Evolutionary conservation across 1,284 basidiomycete genomes (phyloP).

Genomic region (Ganoderma sinense): DNA sequence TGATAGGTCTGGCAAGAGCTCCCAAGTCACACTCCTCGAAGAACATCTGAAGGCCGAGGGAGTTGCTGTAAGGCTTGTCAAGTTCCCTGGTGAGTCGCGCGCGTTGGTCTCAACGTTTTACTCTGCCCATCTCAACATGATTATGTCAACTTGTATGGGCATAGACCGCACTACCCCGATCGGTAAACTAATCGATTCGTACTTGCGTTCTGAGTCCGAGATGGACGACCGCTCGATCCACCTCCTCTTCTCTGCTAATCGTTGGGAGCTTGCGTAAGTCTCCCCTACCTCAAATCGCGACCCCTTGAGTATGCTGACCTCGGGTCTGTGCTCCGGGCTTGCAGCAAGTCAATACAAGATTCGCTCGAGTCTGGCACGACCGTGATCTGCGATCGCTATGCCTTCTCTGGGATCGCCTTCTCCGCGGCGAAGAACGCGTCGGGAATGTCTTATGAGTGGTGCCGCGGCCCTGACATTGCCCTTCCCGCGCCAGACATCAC

Average conservation of each 20-base stretch:
- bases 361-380: conserved; percentile 73
- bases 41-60: conserved; percentile 53
- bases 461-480: conserved; percentile 83
- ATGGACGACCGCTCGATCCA: conserved; percentile 94
- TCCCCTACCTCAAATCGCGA: background rate
- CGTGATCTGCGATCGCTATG: conserved; percentile 93
- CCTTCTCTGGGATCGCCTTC: conserved; percentile 97
- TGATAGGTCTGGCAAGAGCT: conserved; percentile 93
- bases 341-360: conserved; percentile 69
- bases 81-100: conserved; percentile 77
- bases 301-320: background rate
- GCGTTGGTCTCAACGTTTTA: background rate
- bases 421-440: conserved; percentile 82
- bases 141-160: background rate
- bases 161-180: conserved; percentile 92
- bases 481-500: conserved; percentile 92
- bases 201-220: conserved; percentile 85
- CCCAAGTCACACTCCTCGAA: conserved; percentile 76
- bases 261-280: conserved; percentile 94
- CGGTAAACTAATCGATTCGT: conserved; percentile 93
- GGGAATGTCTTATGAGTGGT: conserved; percentile 72
- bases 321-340: background rate
- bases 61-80: conserved; percentile 61
- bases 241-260: conserved; percentile 95
- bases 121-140: background rate